Percentiles rank a stretch among this genome's conserved stretches.
phyloP scores from a whole-genome alignment of 2,329 filamentous ascomycete species.

The Verticillium dahliae region DNA sequence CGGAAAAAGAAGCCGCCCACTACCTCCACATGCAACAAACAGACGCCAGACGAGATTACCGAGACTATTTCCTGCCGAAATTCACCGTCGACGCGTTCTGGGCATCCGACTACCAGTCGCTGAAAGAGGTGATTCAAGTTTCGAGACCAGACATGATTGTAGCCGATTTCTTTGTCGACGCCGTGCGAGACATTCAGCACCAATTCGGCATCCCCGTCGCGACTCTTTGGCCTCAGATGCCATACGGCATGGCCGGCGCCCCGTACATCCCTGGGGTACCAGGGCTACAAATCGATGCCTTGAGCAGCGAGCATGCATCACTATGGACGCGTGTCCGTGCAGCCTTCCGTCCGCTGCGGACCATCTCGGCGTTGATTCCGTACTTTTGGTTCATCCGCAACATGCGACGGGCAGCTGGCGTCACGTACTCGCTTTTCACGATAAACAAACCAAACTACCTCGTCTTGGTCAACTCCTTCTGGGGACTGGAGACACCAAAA shows the following conservation, averaged over 20 bases:
- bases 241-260: constrained; percentile 25
- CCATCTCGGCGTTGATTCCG: constrained; percentile 7
- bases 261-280: constrained; percentile 34
- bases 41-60: constrained; percentile 23
- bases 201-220: constrained; percentile 30
- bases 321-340: constrained; percentile 28
- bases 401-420: constrained; percentile 26
- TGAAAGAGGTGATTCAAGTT: constrained; percentile 14
- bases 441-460: constrained; percentile 31
- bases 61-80: constrained; percentile 25
- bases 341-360: constrained; percentile 22
- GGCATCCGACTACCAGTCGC: constrained; percentile 19
- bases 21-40: constrained; percentile 27
- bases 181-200: constrained; percentile 28
- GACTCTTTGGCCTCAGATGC: constrained; percentile 33
- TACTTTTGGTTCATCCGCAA: constrained; percentile 16
- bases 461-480: constrained; percentile 35
- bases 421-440: constrained; percentile 20
- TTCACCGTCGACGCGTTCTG: constrained; percentile 29
- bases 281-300: constrained; percentile 30
- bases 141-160: constrained; percentile 30
- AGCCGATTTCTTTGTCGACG: constrained; percentile 34
- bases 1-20: constrained; percentile 22
- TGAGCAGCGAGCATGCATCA: constrained; percentile 31
- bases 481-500: constrained; percentile 31